Evolutionary conservation across 768 basidiomycete species (phyloP).

Genomic region (Crucibulum laeve): DNA sequence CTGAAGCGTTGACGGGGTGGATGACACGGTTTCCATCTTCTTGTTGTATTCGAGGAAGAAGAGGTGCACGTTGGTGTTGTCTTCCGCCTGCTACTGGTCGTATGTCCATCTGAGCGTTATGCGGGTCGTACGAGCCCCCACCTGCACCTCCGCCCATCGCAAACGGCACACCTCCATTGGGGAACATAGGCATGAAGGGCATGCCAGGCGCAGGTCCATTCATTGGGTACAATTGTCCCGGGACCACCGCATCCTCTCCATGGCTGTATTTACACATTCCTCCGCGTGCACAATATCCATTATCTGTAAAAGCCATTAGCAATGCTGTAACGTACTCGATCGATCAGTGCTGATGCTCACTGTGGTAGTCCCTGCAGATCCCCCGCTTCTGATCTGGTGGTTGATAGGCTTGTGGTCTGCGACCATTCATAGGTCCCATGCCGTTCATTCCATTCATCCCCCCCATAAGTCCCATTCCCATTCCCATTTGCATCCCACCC

Average conservation of each 20-base stretch:
- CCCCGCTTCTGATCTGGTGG: slow-evolving; percentile 73
- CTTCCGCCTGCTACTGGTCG: slow-evolving; percentile 46
- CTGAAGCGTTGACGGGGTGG: slow-evolving; percentile 41
- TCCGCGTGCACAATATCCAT: slow-evolving; percentile 88
- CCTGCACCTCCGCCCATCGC: slow-evolving; percentile 39
- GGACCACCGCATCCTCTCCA: slow-evolving; percentile 82
- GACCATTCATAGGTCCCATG: slow-evolving; percentile 29
- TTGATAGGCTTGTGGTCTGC: slow-evolving; percentile 57
- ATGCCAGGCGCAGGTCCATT: slow-evolving; percentile 39
- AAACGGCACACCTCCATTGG: slow-evolving; percentile 50
- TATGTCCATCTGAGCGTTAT: slow-evolving; percentile 80
- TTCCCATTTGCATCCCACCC: slow-evolving; percentile 18
- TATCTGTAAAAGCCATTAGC: slow-evolving; percentile 45
- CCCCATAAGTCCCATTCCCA: slow-evolving; percentile 25
- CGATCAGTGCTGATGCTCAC: slow-evolving; percentile 53
- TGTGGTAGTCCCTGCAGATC: slow-evolving; percentile 89
- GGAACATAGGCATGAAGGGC: slow-evolving; percentile 73
- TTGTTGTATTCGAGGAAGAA: slow-evolving; percentile 51
- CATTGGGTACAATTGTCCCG: slow-evolving; percentile 63
- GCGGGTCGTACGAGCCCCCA: slow-evolving; percentile 81
- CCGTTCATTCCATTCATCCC: slow-evolving; percentile 32
- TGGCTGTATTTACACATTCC: slow-evolving; percentile 90
- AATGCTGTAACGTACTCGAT: slow-evolving; percentile 1
- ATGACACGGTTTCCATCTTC: slow-evolving; percentile 43
- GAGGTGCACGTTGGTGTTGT: slow-evolving; percentile 47